These are phyloP conservation scores for Plasmodium inui DNA, from an alignment of 169 alveolate species.

Conservation along the genomic window DNA sequence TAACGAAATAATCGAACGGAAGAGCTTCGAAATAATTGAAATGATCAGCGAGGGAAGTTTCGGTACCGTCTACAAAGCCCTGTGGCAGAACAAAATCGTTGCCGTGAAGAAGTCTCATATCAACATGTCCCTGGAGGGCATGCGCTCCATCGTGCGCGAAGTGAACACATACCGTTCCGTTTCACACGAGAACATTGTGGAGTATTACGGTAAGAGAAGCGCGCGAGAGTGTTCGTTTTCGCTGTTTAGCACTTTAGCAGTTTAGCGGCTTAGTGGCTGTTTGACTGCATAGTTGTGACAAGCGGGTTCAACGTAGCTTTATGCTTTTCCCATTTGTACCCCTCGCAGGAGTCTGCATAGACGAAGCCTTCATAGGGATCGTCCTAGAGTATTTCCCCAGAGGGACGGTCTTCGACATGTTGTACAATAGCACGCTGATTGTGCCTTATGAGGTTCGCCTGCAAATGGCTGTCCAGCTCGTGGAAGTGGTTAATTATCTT, in stretches of 20 bases:
- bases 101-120: conserved; percentile 81
- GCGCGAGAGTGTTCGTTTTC: background rate
- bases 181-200: conserved; percentile 81
- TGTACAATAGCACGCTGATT: conserved; percentile 77
- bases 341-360: conserved; percentile 83
- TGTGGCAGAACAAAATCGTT: conserved; percentile 78
- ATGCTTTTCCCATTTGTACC: background rate
- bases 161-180: conserved; percentile 82
- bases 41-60: conserved; percentile 82
- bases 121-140: conserved; percentile 77
- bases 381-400: conserved; percentile 83
- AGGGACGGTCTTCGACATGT: conserved; percentile 83
- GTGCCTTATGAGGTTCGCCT: conserved; percentile 81
- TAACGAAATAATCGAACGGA: conserved; percentile 29
- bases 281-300: background rate
- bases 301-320: background rate
- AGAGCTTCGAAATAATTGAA: conserved; percentile 16
- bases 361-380: conserved; percentile 81
- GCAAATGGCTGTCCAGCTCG: conserved; percentile 80
- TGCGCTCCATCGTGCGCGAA: conserved; percentile 86
- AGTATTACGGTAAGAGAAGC: conserved; percentile 74
- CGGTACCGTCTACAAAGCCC: conserved; percentile 80
- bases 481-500: conserved; percentile 80
- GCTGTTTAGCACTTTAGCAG: background rate
- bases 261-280: background rate